Base-by-base conservation (phyloP, 2,329 filamentous ascomycete genomes). In the Aspergillus arachidicola region DNA sequence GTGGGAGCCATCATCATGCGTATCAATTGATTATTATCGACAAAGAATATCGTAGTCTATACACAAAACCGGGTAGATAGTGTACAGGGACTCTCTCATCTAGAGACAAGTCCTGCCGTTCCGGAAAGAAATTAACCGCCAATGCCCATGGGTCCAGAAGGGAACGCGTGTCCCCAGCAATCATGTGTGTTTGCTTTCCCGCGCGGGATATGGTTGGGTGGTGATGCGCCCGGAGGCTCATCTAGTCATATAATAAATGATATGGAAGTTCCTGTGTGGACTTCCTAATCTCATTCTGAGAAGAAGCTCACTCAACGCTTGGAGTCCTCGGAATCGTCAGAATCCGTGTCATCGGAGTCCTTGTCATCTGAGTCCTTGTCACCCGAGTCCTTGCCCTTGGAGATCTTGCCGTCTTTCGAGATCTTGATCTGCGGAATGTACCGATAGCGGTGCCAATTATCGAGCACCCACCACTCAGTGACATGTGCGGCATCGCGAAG, bases 401-500 rank as follows among this genome's bases (percentile, higher is more conserved):
- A 21, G 23, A 32, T 16, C 43, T 58, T 61, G 32, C 34, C 51
- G 9, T 51, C 28, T 34, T 51, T 51, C 26, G 48, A 51, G 48
- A 51, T 21, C 51, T 55, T 55, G n/a, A 38, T 21, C 51, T 51
- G 48, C 4, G 59, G 60, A 9, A 59, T 43, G 46, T 71, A 71
- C n/a, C 58, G 61, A 57, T 66, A 75, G 21, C 70, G 71, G 36
- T 67, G 64, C 71, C 72, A 72, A 63, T 75, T 75, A 23, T 75
- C 72, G 6, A 48, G n/a, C 19, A 74, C 71, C 73, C 73, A 75
- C 72, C 72, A 74, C 45, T 72, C 66, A 10, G 72, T 62, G 32
- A 73, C 64, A 48, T 73, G 72, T 3, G 71, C 69, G 3, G 68
- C 70, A 38, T 72, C 68, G 21, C 62, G 66, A n/a, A 72, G 57